These are phyloP conservation scores for Selenicereus undatus DNA, from an alignment of 148 eudicot genomes.

Conservation along the genomic window DNA sequence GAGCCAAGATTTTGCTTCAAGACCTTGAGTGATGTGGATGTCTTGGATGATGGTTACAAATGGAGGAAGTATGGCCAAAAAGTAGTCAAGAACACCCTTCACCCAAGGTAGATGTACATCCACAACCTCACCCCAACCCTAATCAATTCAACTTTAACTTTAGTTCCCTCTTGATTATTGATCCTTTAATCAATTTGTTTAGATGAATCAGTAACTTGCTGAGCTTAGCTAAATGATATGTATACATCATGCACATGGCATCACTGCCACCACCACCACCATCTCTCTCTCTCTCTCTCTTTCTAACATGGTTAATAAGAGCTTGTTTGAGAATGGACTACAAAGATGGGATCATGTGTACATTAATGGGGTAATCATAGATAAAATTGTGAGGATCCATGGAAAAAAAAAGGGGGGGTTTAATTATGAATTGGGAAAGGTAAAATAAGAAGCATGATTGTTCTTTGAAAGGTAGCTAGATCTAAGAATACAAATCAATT, in stretches of 20 bases:
- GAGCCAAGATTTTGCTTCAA: conserved; percentile 91
- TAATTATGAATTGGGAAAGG: conserved; percentile 25
- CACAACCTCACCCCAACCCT: neutral
- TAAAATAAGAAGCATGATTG: conserved; percentile 6
- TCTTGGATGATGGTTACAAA: conserved; percentile 83
- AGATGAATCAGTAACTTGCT: neutral
- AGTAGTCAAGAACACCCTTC: conserved; percentile 84
- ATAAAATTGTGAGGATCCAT: neutral
- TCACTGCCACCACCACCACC: no score
- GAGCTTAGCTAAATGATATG: neutral
- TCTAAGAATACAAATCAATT: conserved; percentile 15
- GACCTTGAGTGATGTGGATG: conserved; percentile 83
- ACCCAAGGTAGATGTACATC: conserved; percentile 51
- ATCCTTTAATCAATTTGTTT: no score
- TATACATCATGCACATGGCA: no score
- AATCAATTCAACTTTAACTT: neutral
- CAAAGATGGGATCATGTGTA: neutral
- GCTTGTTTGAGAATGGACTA: neutral
- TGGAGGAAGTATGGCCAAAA: conserved; percentile 93
- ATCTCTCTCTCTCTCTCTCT: no score
- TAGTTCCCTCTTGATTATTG: neutral
- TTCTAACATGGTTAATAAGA: no score
- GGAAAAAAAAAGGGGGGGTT: conserved; percentile 23
- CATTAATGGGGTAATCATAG: conserved; percentile 16
- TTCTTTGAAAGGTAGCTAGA: conserved; percentile 18